Evolutionary conservation across 2,329 filamentous ascomycete species (phyloP).

Genomic region (Nemania bipapillata): DNA sequence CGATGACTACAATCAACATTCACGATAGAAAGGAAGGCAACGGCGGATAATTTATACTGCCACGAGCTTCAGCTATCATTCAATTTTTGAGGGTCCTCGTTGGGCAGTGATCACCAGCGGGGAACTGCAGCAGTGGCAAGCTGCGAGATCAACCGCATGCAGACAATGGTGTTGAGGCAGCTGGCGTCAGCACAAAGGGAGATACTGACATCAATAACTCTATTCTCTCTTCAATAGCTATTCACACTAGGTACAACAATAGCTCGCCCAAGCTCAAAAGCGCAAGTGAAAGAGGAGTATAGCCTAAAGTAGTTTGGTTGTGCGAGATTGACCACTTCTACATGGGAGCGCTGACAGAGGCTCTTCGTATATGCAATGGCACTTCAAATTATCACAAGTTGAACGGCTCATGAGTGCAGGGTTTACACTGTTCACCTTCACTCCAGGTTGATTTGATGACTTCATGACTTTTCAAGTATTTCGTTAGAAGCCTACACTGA

Average conservation of each 20-base stretch:
- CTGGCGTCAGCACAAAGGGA: constrained; percentile 25
- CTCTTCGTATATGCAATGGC: constrained; percentile 48
- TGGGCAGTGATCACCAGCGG: constrained; percentile 33
- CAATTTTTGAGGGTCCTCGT: constrained; percentile 3
- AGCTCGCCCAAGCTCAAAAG: constrained; percentile 28
- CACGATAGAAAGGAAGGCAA: constrained; percentile 9
- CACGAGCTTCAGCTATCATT: constrained; percentile 8
- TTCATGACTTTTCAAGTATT: constrained; percentile 7
- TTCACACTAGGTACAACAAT: constrained; percentile 4
- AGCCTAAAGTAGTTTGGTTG: constrained; percentile 16
- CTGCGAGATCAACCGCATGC: constrained; percentile 17
- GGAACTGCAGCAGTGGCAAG: constrained; percentile 14
- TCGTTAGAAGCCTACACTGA: neutral
- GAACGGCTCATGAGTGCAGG: neutral
- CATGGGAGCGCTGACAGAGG: constrained; percentile 20
- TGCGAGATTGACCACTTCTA: constrained; percentile 4
- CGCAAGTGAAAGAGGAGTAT: constrained; percentile 17
- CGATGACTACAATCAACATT: neutral
- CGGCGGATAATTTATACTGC: constrained; percentile 27
- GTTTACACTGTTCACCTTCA: constrained; percentile 2
- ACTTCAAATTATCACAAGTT: constrained; percentile 37
- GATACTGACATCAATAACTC: neutral
- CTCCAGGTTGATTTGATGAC: no score
- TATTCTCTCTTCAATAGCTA: constrained; percentile 2
- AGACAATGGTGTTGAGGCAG: constrained; percentile 12